A percentile compares a stretch with the other conserved stretches of the same genome.
Conservation (phyloP, 345 rosid species). For the Eucalyptus pauciflora region DNA sequence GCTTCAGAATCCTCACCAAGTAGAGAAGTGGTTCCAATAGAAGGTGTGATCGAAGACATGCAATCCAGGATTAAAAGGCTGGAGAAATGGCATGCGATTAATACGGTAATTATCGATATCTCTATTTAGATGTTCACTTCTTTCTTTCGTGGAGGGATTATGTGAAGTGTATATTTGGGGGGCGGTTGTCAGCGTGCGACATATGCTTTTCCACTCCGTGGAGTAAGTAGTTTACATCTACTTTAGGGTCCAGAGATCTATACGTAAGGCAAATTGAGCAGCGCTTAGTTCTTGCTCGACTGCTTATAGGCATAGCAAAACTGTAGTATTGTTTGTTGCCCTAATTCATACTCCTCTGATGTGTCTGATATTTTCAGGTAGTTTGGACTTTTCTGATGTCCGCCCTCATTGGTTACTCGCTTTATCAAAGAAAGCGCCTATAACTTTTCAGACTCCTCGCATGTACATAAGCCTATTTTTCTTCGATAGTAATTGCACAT, state of each 20-base stretch:
- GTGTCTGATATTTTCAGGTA: conserved; percentile 32
- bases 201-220: not conserved
- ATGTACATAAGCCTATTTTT: not conserved
- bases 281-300: not conserved
- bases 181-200: not conserved
- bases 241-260: not conserved
- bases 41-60: conserved; percentile 80
- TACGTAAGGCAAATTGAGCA: not conserved
- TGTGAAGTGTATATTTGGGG: not conserved
- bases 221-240: not conserved
- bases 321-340: not conserved
- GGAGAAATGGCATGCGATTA: conserved; percentile 90
- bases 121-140: not conserved
- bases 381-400: conserved; percentile 97
- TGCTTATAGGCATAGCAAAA: not conserved
- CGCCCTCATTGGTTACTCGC: conserved; percentile 88
- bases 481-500: not conserved
- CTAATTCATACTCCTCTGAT: not conserved
- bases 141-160: not conserved
- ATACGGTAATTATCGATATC: conserved; percentile 37
- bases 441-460: conserved; percentile 2
- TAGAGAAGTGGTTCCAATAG: conserved; percentile 59
- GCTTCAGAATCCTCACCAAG: conserved; percentile 72
- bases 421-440: conserved; percentile 80
- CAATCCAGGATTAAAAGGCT: conserved; percentile 77